Conservation (phyloP, 495 filamentous ascomycete genomes). For the Tuber indicum region DNA sequence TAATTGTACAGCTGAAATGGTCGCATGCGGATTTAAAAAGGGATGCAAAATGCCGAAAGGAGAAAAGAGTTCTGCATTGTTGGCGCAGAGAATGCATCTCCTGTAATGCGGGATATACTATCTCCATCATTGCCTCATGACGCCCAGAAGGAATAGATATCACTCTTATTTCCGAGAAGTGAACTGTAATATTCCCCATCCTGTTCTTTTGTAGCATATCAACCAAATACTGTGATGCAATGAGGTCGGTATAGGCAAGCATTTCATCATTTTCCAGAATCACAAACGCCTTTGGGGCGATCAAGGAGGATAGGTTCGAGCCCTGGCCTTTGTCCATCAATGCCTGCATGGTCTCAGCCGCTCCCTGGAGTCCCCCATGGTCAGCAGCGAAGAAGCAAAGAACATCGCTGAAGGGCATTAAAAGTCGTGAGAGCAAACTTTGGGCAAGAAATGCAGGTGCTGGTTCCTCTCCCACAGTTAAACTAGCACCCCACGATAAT, state of each 20-base stretch:
- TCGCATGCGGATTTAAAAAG: constrained; percentile 27
- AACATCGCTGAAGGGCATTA: constrained; percentile 27
- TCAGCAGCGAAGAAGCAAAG: constrained; percentile 33
- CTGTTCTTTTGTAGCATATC: constrained; percentile 30
- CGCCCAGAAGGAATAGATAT: constrained; percentile 23
- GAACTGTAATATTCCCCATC: constrained; percentile 20
- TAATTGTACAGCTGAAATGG: constrained; percentile 23
- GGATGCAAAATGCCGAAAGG: constrained; percentile 23
- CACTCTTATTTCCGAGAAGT: constrained; percentile 30
- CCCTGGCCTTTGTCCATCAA: constrained; percentile 15
- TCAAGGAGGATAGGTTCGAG: constrained; percentile 19
- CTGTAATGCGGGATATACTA: constrained; percentile 18
- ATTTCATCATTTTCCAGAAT: no score
- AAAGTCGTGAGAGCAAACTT: constrained; percentile 16
- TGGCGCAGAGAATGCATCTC: constrained; percentile 20
- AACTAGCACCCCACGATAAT: constrained; percentile 7
- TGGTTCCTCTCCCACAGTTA: neutral
- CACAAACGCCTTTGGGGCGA: constrained; percentile 16
- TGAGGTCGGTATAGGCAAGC: constrained; percentile 14
- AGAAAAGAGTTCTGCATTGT: constrained; percentile 26
- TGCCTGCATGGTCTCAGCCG: constrained; percentile 18
- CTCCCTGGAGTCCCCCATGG: constrained; percentile 27
- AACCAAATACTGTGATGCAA: constrained; percentile 34
- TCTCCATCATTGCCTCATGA: constrained; percentile 17
- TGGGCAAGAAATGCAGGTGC: constrained; percentile 2